Base-by-base conservation (phyloP, 2,329 filamentous ascomycete genomes). In the Xylariaceae sp. region DNA sequence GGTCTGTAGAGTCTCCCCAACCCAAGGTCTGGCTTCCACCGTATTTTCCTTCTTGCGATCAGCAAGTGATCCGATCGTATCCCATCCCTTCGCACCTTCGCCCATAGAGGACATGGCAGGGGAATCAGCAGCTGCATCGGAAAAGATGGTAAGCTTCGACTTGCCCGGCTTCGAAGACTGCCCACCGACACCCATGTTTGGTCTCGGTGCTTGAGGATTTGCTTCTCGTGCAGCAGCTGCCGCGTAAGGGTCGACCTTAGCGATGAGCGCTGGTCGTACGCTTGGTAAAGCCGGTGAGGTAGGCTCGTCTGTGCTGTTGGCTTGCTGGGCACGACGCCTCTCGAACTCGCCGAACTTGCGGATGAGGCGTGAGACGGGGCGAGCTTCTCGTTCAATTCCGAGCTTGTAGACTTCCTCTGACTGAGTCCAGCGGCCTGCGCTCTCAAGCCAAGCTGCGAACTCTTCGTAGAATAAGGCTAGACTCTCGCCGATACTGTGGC, bases 401-500 rank as follows among this genome's bases (percentile, higher is more conserved):
- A 95, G 73, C 57, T 85, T 83, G 65, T 94, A 97, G 1, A 98
- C 87, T 65, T 98, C 93, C 57, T 95, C 90, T 1, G 93, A 92
- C 65, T 98, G 93, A 19, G 75, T 78, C 86, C 89, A 96, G 53
- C 92, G 77, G 12, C 83, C 86, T 6, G 84, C 86, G 27, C 81
- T 76, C 69, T 98, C 93, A 6, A 98, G 74, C 88, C 91, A 97
- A 1, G 82, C 86, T 1, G 93, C 91, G 63, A 95, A 98, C 62
- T 97, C 93, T 64, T 98, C 93, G 67, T 98, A 98, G 66, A 90
- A 98, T 3, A 97, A 73, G 2, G 93, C 93, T 3, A 98, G 77
- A 1, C 77, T 74, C 60, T 96, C 90, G 49, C 92, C 93, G 49
- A 98, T 88, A 52, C 77, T 78, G 63, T 98, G 90, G 40, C 91